Conservation (phyloP, 441 rosid species). For the Populus hybrid region DNA sequence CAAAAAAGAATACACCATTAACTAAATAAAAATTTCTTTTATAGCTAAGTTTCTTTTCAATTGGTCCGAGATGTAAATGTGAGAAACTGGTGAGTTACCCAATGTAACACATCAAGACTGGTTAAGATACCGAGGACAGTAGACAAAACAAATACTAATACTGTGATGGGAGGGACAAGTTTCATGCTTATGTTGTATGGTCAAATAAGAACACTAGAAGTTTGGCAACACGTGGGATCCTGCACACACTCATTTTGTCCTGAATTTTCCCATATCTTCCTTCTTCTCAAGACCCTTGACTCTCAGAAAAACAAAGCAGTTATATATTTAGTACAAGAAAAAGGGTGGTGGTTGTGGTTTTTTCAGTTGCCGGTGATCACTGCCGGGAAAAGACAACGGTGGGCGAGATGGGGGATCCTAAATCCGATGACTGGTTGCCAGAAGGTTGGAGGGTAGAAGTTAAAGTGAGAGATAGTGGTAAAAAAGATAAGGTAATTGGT, state of each 20-base stretch:
- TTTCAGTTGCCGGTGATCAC: conserved; percentile 3
- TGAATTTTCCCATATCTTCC: neutral
- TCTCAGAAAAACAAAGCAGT: neutral
- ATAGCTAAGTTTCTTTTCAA: too few species aligned
- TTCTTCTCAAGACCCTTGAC: neutral
- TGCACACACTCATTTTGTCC: conserved; percentile 20
- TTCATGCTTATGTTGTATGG: neutral
- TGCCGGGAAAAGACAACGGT: neutral
- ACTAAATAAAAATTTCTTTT: too few species aligned
- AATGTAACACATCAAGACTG: neutral
- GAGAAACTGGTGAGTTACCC: neutral
- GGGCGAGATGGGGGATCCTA: conserved; percentile 37
- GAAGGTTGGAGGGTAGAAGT: conserved; percentile 63
- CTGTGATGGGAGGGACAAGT: neutral
- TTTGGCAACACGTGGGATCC: conserved; percentile 38
- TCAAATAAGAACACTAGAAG: conserved; percentile 8
- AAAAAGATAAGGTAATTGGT: conserved; percentile 65
- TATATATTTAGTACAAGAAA: neutral
- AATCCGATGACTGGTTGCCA: conserved; percentile 44
- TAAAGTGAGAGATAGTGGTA: conserved; percentile 55
- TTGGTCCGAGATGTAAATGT: neutral
- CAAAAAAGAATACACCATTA: too few species aligned
- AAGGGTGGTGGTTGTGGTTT: neutral
- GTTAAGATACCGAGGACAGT: neutral
- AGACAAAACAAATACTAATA: too few species aligned